Evolutionary conservation across 2,329 filamentous ascomycete species (phyloP).

Genomic region (Colletotrichum magnum): DNA sequence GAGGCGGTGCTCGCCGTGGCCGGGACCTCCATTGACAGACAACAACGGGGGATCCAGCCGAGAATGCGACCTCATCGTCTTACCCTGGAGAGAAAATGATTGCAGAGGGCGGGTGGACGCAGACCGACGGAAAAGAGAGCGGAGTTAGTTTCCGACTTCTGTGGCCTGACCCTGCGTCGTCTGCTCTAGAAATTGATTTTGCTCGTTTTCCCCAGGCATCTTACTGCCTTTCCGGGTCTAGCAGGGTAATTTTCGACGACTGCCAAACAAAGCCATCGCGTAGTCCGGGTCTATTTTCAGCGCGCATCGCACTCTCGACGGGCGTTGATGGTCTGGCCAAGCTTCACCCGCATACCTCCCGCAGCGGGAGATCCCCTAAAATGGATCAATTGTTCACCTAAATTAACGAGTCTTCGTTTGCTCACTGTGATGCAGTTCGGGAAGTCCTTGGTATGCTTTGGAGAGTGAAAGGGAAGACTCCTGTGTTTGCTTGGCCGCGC

Average conservation of each 20-base stretch:
- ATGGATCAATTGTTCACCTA: not conserved
- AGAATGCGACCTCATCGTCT: conserved; percentile 13
- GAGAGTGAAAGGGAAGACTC: too few relatives aligned
- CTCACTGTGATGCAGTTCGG: too few relatives aligned
- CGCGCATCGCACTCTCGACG: not conserved
- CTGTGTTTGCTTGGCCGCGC: too few relatives aligned
- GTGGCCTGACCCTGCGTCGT: not conserved
- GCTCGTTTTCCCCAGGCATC: not conserved
- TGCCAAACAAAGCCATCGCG: not conserved
- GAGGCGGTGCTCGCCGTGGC: conserved; percentile 10
- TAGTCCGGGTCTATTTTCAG: conserved; percentile 8
- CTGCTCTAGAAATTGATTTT: not conserved
- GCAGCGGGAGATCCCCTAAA: not conserved
- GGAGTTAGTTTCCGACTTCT: not conserved
- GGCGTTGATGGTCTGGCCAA: not conserved
- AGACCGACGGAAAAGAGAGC: too few relatives aligned
- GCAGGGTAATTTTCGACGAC: not conserved
- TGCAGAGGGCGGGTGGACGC: too few relatives aligned
- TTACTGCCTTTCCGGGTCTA: not conserved
- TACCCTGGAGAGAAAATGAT: not conserved
- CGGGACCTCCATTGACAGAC: not conserved
- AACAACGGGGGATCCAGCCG: not conserved
- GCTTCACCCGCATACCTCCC: not conserved
- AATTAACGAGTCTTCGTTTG: too few relatives aligned
- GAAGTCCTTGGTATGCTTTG: too few relatives aligned